Base-by-base conservation (phyloP, 192 early-diverging fungal species). In the Diversispora epigaea region DNA sequence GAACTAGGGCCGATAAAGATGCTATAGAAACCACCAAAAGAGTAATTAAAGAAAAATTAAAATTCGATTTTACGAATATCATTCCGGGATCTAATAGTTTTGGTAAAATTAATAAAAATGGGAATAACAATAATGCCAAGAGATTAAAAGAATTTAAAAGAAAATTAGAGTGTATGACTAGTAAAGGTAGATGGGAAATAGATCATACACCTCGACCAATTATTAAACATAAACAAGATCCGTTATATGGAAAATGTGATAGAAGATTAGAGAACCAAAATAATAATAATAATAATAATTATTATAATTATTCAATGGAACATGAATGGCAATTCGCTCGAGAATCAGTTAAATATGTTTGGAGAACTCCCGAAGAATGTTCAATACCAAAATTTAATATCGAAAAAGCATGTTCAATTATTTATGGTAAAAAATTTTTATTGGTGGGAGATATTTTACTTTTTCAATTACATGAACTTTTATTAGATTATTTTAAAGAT, bases 381-480 rank as follows among this genome's bases (percentile, higher is more conserved):
- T 25, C 52, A 21, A 1, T 71, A 1, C 69, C 52, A 54, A 71
- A 43, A 21, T 44, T 71, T 43, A 71, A 9, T 40, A 11, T 32
- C 3, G 22, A 54, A 17, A 32, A 71, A 43, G 52, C 21, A 21
- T 57, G 69, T 39, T 32, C 19, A 12, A 15, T 71, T 8, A 56
- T 71, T 41, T 43, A 50, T 6, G 69, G 69, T 4, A 4, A 17
- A 21, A 55, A n/a, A 57, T 78, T 86, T 43, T 70, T 85, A 9
- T 76, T 88, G 32, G 81, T 84, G 0, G 87, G 87, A 17, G 87
- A 88, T 68, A 41, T 81, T 14, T 73, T 84, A 4, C 82, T 84
- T 15, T 85, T 77, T 62, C 87, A 88, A 52, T 63, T 86, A 8
- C 87, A 88, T 63, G 87, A 88, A 44, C 75, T 86, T 10, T 73